Evolutionary conservation across 495 filamentous ascomycete species (phyloP).

Genomic region (Penicillium cosmopolitanum): DNA sequence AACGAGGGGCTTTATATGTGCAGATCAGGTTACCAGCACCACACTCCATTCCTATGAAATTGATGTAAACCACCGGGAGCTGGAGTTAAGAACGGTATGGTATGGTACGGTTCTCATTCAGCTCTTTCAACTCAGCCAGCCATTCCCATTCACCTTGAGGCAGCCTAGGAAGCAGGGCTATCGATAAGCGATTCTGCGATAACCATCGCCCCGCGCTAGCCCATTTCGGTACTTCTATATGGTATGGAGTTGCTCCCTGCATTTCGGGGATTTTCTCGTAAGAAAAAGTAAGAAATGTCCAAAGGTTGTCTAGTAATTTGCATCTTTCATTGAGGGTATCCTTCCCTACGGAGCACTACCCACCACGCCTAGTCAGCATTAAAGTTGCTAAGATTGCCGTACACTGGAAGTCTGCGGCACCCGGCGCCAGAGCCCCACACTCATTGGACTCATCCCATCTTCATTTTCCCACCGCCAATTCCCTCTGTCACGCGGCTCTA

Average conservation of each 20-base stretch:
- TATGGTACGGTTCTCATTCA: neutral
- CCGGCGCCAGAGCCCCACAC: conserved; percentile 22
- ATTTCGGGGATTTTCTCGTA: too few species aligned
- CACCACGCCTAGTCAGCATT: neutral
- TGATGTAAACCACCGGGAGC: neutral
- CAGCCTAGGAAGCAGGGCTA: conserved; percentile 17
- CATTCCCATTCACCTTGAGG: neutral
- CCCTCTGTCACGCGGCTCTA: conserved; percentile 20
- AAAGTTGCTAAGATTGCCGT: too few species aligned
- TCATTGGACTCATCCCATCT: conserved; percentile 8
- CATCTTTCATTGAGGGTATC: too few species aligned
- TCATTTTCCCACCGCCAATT: conserved; percentile 36
- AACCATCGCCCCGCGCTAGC: conserved; percentile 21
- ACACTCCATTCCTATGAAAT: neutral
- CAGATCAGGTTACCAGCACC: neutral
- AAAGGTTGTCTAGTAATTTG: too few species aligned
- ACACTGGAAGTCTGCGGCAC: conserved; percentile 4
- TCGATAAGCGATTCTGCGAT: conserved; percentile 25
- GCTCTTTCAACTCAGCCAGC: neutral
- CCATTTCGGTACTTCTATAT: conserved; percentile 9
- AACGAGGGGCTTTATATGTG: neutral
- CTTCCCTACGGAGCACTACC: too few species aligned
- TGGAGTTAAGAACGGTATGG: neutral
- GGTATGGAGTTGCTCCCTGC: neutral
- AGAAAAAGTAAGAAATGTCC: too few species aligned